phyloP scores from a whole-genome alignment of 2,329 filamentous ascomycete genomes.

The Achaetomium macrosporum region DNA sequence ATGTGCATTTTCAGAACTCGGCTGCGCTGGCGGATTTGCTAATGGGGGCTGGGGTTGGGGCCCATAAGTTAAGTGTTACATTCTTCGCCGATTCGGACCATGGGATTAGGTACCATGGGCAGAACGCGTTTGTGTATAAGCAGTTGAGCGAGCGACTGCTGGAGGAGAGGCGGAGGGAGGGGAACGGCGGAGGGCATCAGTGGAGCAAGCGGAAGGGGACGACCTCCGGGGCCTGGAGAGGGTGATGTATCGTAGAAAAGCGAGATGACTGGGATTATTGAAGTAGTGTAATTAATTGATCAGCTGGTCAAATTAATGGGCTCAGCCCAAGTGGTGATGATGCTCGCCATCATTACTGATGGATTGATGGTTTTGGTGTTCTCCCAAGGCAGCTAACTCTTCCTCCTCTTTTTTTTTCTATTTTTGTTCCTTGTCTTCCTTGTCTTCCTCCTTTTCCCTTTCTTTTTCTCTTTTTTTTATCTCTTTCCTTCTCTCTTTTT shows the following conservation, averaged over 20 bases:
- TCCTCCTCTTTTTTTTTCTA: too few species aligned
- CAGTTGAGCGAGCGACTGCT: constrained; percentile 54
- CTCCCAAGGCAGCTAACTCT: too few species aligned
- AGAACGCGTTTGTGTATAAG: constrained; percentile 53
- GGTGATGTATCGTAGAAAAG: background rate
- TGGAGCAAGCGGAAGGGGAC: constrained; percentile 18
- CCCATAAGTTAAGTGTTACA: constrained; percentile 56
- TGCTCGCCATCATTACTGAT: too few species aligned
- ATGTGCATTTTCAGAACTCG: constrained; percentile 64
- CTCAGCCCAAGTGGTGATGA: too few species aligned
- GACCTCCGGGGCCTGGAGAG: constrained; percentile 1
- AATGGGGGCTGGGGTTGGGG: constrained; percentile 52
- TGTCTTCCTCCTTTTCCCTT: too few species aligned
- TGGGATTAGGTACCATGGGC: constrained; percentile 52
- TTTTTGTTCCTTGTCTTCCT: too few species aligned
- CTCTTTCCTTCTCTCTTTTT: too few species aligned
- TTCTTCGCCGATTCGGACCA: constrained; percentile 63
- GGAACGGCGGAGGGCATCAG: constrained; percentile 24
- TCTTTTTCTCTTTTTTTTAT: too few species aligned
- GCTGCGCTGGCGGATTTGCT: constrained; percentile 57
- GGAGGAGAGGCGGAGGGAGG: constrained; percentile 51
- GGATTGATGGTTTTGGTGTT: too few species aligned
- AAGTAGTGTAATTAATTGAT: too few species aligned
- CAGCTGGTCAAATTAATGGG: too few species aligned
- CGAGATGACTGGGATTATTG: too few species aligned